Conservation (phyloP, 2,329 filamentous ascomycete genomes). For the Echinosphaeria canescens region DNA sequence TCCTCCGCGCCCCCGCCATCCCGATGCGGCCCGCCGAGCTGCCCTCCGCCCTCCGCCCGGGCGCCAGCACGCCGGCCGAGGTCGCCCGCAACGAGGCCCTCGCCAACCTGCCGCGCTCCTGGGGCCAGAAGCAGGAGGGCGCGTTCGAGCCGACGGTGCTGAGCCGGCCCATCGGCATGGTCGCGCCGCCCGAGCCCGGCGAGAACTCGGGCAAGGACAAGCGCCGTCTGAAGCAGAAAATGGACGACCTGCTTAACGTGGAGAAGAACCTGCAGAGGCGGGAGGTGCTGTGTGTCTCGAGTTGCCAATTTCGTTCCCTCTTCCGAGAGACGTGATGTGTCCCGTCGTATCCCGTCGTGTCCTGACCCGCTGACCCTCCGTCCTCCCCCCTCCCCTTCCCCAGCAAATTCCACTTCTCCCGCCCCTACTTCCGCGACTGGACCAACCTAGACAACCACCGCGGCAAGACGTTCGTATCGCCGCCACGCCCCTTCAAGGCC, state of each 20-base stretch:
- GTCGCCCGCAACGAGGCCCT: no score
- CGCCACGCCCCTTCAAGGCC: slow-evolving; percentile 62
- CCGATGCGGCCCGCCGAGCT: no score
- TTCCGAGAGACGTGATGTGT: no score
- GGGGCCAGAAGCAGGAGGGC: slow-evolving; percentile 26
- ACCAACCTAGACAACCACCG: slow-evolving; percentile 61
- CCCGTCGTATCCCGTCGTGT: no score
- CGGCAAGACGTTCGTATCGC: slow-evolving; percentile 82
- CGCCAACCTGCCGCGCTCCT: slow-evolving; percentile 34
- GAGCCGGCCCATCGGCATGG: slow-evolving; percentile 63
- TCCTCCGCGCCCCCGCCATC: no score
- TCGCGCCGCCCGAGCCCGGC: slow-evolving; percentile 47
- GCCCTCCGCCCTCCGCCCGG: no score
- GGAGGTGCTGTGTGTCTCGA: slow-evolving; percentile 44
- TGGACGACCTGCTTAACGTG: slow-evolving; percentile 66
- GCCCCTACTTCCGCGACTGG: slow-evolving; percentile 95
- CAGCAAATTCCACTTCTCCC: slow-evolving; percentile 54
- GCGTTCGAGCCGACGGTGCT: slow-evolving; percentile 37
- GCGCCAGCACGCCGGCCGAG: no score
- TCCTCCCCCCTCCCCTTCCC: no score
- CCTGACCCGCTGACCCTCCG: no score
- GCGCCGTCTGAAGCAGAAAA: slow-evolving; percentile 43
- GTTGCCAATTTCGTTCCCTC: neutral
- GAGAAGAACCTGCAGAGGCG: slow-evolving; percentile 64
- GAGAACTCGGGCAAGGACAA: slow-evolving; percentile 64